Base-by-base conservation (phyloP, 352 stramenopile genomes). In the Phytophthora fragariae region DNA sequence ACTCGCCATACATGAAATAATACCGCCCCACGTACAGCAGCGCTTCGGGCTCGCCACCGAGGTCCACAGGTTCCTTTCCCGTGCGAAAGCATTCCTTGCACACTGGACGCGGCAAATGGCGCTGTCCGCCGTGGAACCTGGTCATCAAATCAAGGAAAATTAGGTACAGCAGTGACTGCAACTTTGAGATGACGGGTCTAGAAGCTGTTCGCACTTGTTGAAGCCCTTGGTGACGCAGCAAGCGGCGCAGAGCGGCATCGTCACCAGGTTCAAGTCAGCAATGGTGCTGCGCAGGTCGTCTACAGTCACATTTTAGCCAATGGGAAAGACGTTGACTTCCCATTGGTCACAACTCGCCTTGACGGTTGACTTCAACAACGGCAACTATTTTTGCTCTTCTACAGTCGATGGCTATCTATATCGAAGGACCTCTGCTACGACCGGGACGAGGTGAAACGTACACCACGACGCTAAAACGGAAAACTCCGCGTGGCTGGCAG, bases 71-170 rank as follows among this genome's bases (percentile, higher is more conserved):
- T 24, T 61, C 49, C 50, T 75, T 85, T n/a, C 82, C 85, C 1
- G 69, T 67, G 49, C 87, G 84, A 50, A 92, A 88, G 33, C 87
- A 94, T 57, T 94, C 83, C 63, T 94, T 94, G 77, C 85, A 94
- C 55, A 94, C 77, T 47, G 87, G 87, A 24, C 79, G 79, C 21
- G 65, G 73, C 46, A 83, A 60, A 52, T 80, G 75, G 24, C 80
- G 76, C 66, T 92, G 83, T 57, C 85, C 76, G 9, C 76, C 78
- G 69, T 89, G 83, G 75, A 92, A 92, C 53, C 85, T 92, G 72
- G 31, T n/a, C 37, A 15, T 29, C n/a, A 21, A 58, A 14, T 9
- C 60, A 65, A 31, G 84, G 5, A 44, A 47, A 56, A 47, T 62
- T 44, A 65, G 55, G 1, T 15, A 15, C 15, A 37, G 10, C 17